Base-by-base conservation (phyloP, 495 filamentous ascomycete species). In the Hyaloscypha bicolor region DNA sequence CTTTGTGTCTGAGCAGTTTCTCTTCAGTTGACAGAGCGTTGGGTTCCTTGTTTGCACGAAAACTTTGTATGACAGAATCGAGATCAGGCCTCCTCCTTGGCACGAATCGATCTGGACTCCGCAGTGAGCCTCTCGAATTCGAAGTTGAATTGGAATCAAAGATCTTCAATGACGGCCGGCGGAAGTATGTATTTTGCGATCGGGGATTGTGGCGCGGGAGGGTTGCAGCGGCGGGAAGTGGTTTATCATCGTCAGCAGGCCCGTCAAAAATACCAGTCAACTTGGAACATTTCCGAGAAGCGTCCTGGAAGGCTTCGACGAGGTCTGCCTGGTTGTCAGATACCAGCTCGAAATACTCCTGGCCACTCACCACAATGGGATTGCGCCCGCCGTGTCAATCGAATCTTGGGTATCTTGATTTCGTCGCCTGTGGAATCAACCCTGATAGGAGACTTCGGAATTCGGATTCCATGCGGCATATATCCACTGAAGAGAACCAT, bases 1-100 rank as follows among this genome's bases (percentile, higher is more conserved):
- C 79, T 35, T 82, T 82, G 60, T 82, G 79, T 4, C 91, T 85
- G 12, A 89, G 74, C 9, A 91, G 71, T 66, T 79, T 88, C 71
- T 94, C 91, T 33, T 79, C 76, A 16, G 79, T 71, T 0, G 86
- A 86, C 42, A 96, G 77, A 61, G 86, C 81, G 31, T 85, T 76
- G 3, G 86, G 79, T 55, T 79, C 75, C 76, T 91, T 94, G 73
- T 82, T 85, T n/a, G 89, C 74, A 66, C 82, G 88, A 72, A 88
- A 93, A 31, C 61, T 71, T 37, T 70, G 60, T 21, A 39, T 66
- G 1, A 68, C 60, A 16, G 66, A 66, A 61, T 67, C 64, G 2
- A 71, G 14, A 42, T 39, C 39, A 48, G 67, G 42, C 45, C 67
- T 63, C 63, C 67, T 35, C 19, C 21, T 19, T 2, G 73, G 68